Evolutionary conservation across 2,329 filamentous ascomycete genomes (phyloP), one percentile per base, ranked within the genome.

Genomic region (Sphaerulina populicola): DNA sequence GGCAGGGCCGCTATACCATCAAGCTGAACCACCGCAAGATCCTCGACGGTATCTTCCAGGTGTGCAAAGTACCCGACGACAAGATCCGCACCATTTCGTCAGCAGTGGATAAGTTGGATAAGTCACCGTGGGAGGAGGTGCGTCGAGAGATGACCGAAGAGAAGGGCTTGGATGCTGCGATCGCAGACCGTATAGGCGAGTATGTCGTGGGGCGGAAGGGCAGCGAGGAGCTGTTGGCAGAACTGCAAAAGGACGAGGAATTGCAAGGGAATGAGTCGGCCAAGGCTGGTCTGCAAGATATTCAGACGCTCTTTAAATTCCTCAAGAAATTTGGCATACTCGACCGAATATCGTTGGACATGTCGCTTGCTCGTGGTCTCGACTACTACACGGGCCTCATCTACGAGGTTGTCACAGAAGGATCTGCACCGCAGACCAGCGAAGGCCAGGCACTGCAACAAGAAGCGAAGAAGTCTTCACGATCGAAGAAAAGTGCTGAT

Each of bases 21-120:
- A 95, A 96, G 74, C 77, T 95, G 66, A 97, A 96, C 73, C 88
- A 96, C 79, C 80, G 91, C 60, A 91, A 94, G 72, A 91, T 96
- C 44, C 77, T 97, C 12, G 90, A 96, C 63, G 91, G 90, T 52
- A 79, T 96, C 60, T 96, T 97, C 70, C 80, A 88, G 66, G 87
- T 95, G 27, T 91, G 87, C 62, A 90, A 91, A 57, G 90, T 97
- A 11, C 88, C 90, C 1, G 74, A 79, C 52, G 85, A 94, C 51
- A 90, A 94, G 75, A 86, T 94, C 59, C 81, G 91, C 49, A 81
- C 86, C 29, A 96, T 96, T 64, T 93, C 86, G 36, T 93, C 86
- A 21, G 90, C 91, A 1, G 90, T 97, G 42, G 91, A 97, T 74
- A 97, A 97, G 75, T 76, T 97, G 49, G 91, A 96, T 71, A 97